These are phyloP conservation scores for Irpex sp. DNA, from an alignment of 1,284 basidiomycete genomes.

Conservation along the genomic window DNA sequence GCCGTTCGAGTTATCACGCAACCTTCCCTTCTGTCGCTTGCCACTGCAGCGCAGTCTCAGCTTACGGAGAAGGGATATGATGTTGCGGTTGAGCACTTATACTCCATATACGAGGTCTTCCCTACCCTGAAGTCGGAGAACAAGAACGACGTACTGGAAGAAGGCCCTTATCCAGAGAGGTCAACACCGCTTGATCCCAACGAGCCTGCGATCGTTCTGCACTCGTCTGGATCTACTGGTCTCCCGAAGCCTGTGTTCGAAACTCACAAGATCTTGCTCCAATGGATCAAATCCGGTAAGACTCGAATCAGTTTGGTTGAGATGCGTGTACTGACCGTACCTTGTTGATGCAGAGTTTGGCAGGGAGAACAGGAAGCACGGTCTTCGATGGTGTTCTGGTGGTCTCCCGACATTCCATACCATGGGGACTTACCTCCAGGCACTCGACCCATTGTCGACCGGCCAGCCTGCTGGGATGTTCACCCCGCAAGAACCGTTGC, in stretches of 20 bases:
- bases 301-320: neutral
- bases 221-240: conserved; percentile 15
- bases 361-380: neutral
- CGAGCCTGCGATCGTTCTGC: conserved; percentile 8
- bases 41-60: neutral
- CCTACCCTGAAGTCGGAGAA: conserved; percentile 5
- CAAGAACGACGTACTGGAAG: neutral
- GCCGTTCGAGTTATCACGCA: conserved; percentile 14
- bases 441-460: conserved; percentile 8
- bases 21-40: conserved; percentile 5
- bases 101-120: conserved; percentile 12
- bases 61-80: conserved; percentile 2
- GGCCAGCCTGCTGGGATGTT: conserved; percentile 2
- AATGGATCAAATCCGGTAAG: conserved; percentile 5
- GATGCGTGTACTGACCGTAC: neutral
- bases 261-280: conserved; percentile 6
- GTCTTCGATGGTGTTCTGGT: conserved; percentile 3
- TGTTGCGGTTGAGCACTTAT: conserved; percentile 10
- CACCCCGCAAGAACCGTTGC: conserved; percentile 5
- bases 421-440: conserved; percentile 14
- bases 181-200: neutral
- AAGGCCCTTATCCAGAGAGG: conserved; percentile 5
- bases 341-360: neutral
- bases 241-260: conserved; percentile 19
- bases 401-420: conserved; percentile 19